Evolutionary conservation across 495 filamentous ascomycete genomes (phyloP).

Genomic region (Penicillium simplicissimum): DNA sequence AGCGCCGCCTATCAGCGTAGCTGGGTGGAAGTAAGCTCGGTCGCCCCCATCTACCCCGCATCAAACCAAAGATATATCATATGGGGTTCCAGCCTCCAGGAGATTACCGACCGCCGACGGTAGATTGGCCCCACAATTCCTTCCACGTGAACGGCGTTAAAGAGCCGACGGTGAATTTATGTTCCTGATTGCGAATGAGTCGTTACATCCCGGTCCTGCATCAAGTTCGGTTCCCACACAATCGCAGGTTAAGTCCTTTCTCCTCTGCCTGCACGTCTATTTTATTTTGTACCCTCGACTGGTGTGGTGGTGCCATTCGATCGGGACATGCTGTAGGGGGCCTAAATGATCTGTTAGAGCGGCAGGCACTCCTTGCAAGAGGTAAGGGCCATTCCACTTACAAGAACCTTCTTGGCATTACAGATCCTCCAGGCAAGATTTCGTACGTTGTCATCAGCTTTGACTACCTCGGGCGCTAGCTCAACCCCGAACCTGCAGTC

Average conservation of each 20-base stretch:
- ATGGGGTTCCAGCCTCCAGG: no score
- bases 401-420: conserved; percentile 91
- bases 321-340: conserved; percentile 50
- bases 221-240: no score
- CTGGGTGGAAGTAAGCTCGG: no score
- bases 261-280: neutral
- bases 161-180: no score
- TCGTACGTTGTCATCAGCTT: conserved; percentile 85
- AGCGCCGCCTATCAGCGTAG: no score
- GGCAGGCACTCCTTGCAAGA: neutral
- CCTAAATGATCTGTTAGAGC: conserved; percentile 28
- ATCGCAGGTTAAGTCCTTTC: neutral
- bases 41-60: no score
- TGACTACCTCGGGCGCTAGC: conserved; percentile 88
- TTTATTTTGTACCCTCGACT: conserved; percentile 27
- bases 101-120: no score
- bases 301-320: conserved; percentile 46
- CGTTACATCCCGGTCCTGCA: no score
- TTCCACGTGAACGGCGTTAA: no score
- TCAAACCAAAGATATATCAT: no score
- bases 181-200: no score
- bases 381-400: conserved; percentile 47
- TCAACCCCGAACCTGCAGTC: conserved; percentile 80
- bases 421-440: conserved; percentile 95
- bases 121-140: no score